Percentiles rank a stretch among this genome's conserved stretches.
Evolutionary conservation across 805 yeast species (phyloP).

Genomic region (Tetrapisispora arboricola): DNA sequence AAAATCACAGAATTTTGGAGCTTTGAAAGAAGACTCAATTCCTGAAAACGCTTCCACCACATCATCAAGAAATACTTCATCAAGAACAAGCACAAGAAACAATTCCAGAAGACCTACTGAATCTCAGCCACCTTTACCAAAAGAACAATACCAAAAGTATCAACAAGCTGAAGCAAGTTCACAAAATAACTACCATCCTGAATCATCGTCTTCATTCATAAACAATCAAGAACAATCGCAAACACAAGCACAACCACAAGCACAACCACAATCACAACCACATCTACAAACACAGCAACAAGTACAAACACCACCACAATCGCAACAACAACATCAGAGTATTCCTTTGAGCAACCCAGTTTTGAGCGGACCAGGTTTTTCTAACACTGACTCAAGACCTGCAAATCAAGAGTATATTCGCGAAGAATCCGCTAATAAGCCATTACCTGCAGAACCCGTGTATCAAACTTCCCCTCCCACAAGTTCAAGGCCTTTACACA

Average conservation of each 20-base stretch:
- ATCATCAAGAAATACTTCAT: neutral
- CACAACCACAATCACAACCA: neutral
- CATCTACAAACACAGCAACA: neutral
- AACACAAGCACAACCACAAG: neutral
- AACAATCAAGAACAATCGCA: neutral
- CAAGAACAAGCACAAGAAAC: neutral
- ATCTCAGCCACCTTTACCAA: conserved; percentile 7
- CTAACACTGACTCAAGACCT: conserved; percentile 2
- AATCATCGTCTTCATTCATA: neutral
- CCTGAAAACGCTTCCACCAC: neutral
- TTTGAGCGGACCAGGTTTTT: neutral
- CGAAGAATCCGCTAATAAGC: conserved; percentile 4
- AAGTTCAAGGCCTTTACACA: conserved; percentile 15
- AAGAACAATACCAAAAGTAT: neutral
- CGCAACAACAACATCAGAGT: neutral
- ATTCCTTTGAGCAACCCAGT: neutral
- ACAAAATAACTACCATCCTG: neutral
- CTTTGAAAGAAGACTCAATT: neutral
- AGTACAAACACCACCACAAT: neutral
- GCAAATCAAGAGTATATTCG: neutral
- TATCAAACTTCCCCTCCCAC: neutral
- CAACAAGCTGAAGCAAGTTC: neutral
- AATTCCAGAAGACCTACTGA: conserved; percentile 4
- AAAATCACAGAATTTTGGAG: conserved; percentile 5
- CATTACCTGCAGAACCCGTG: conserved; percentile 3